Conservation (phyloP, 2,329 filamentous ascomycete species). For the Pseudohalonectria lignicola region DNA sequence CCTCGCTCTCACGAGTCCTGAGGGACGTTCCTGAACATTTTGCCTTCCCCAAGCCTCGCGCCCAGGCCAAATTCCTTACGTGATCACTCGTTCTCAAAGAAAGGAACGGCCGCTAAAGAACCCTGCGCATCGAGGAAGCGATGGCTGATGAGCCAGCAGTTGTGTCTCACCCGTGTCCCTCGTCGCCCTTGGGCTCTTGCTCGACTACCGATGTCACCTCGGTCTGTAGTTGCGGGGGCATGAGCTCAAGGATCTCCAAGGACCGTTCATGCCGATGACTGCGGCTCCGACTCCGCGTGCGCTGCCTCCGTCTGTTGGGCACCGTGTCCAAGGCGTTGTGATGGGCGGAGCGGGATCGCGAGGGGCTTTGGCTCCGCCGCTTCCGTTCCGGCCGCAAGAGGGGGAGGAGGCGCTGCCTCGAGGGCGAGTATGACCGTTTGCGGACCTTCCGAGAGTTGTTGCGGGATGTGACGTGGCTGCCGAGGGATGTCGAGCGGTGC, state of each 20-base stretch:
- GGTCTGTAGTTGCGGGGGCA: no score
- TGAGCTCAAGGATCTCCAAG: constrained; percentile 4
- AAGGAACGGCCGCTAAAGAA: no score
- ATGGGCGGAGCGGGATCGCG: constrained; percentile 20
- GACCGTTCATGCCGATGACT: constrained; percentile 8
- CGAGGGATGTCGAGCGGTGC: constrained; percentile 23
- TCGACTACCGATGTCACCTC: no score
- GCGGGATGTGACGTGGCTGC: constrained; percentile 11
- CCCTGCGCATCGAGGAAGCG: no score
- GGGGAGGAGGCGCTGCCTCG: constrained; percentile 17
- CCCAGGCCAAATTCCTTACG: no score
- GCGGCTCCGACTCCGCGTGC: constrained; percentile 25
- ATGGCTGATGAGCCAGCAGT: no score
- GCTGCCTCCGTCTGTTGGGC: constrained; percentile 20
- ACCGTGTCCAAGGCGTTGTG: constrained; percentile 9
- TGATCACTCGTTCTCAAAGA: no score
- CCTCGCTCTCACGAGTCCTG: no score
- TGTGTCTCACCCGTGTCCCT: no score
- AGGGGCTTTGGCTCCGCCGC: constrained; percentile 24
- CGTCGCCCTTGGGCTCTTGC: no score
- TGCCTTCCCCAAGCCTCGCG: no score
- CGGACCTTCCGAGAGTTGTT: constrained; percentile 9
- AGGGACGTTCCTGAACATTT: no score
- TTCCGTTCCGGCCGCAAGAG: constrained; percentile 17
- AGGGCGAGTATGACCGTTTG: constrained; percentile 17